These are phyloP conservation scores for Mrakia blollopis DNA, from an alignment of 768 basidiomycete genomes.

Conservation along the genomic window DNA sequence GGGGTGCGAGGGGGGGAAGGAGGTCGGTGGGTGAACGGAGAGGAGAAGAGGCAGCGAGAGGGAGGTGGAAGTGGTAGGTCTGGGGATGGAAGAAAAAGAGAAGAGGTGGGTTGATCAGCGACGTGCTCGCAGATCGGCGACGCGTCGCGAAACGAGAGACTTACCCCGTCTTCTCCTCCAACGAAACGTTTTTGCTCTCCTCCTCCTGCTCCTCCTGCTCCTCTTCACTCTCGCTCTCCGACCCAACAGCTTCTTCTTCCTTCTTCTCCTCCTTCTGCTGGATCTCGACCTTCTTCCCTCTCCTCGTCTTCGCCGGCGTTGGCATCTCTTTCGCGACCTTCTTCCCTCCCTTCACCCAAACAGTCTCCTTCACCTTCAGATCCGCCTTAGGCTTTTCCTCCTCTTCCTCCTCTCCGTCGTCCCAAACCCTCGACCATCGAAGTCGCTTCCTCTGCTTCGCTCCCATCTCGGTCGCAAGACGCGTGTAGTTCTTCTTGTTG, in stretches of 20 bases:
- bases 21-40: background rate
- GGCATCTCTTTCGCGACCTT: background rate
- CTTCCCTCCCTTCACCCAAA: background rate
- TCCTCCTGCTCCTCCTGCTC: background rate
- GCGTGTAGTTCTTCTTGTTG: conserved; percentile 1
- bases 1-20: background rate
- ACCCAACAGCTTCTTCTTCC: background rate
- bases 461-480: background rate
- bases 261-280: background rate
- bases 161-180: background rate
- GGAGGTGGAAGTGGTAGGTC: background rate
- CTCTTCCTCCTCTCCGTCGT: background rate
- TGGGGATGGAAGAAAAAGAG: background rate
- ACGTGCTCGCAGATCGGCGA: background rate
- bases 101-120: background rate
- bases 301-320: background rate
- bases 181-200: background rate
- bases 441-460: conserved; percentile 6
- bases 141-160: background rate
- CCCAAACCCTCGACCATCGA: background rate
- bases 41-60: background rate
- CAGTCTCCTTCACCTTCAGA: background rate
- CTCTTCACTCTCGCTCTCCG: background rate
- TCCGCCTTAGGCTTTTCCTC: background rate
- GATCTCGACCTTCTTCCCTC: background rate